Evolutionary conservation across 2,329 filamentous ascomycete genomes (phyloP).

Genomic region (Dactylellina drechsleri): DNA sequence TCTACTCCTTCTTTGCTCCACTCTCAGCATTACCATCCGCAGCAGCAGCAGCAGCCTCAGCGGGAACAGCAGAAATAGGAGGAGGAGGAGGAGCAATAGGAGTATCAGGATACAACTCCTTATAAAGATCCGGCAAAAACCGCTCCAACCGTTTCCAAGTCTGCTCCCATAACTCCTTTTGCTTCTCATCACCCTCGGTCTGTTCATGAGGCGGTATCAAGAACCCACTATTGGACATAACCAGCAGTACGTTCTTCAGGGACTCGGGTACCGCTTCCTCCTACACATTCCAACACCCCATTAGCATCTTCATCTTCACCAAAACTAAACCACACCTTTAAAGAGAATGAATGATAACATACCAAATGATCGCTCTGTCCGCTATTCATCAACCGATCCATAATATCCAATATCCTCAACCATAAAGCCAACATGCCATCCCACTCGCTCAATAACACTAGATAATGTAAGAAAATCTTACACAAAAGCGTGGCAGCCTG

Average conservation of each 20-base stretch:
- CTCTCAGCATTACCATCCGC: too few species aligned
- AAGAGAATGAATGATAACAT: slow-evolving; percentile 61
- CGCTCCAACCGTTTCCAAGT: slow-evolving; percentile 59
- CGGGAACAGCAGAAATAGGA: neutral
- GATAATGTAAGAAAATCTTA: slow-evolving; percentile 94
- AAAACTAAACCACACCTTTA: neutral
- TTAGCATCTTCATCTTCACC: neutral
- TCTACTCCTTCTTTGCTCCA: too few species aligned
- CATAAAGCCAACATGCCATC: slow-evolving; percentile 91
- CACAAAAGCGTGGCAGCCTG: slow-evolving; percentile 90
- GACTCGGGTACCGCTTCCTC: slow-evolving; percentile 96
- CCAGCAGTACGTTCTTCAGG: slow-evolving; percentile 92
- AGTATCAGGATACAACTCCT: slow-evolving; percentile 44
- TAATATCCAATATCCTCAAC: slow-evolving; percentile 89
- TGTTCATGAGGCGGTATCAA: slow-evolving; percentile 74
- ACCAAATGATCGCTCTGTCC: slow-evolving; percentile 89
- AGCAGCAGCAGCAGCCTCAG: too few species aligned
- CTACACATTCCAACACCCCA: slow-evolving; percentile 63
- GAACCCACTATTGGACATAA: slow-evolving; percentile 90
- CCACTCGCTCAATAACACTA: slow-evolving; percentile 84
- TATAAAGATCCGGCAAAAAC: slow-evolving; percentile 58
- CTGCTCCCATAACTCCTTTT: slow-evolving; percentile 58
- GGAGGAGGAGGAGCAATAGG: neutral
- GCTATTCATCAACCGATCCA: slow-evolving; percentile 96
- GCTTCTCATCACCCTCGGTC: slow-evolving; percentile 65